phyloP scores from a whole-genome alignment of 148 eudicot species.

The Cornus suecica region DNA sequence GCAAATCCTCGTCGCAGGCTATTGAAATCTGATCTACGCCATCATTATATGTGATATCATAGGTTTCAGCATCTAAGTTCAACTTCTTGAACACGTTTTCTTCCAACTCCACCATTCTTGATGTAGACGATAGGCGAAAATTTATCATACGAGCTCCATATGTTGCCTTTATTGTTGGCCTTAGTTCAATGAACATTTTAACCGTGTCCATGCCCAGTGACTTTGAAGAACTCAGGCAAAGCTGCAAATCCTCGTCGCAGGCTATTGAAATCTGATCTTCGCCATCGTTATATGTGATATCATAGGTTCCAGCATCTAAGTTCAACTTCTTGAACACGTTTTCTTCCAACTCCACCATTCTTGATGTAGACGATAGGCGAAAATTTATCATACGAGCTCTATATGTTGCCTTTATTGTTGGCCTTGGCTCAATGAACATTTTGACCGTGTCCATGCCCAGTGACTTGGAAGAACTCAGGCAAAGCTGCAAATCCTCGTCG shows the following conservation, averaged over 20 bases:
- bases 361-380: no score
- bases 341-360: no score
- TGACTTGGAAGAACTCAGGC: not conserved
- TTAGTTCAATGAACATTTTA: not conserved
- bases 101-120: not conserved
- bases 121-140: not conserved
- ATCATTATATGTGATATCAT: not conserved
- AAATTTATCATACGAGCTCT: no score
- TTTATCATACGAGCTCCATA: not conserved
- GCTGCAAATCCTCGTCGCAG: no score
- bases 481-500: not conserved
- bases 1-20: not conserved
- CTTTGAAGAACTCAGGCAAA: no score
- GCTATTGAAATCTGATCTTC: no score
- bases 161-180: not conserved
- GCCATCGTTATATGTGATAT: no score
- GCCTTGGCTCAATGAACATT: not conserved
- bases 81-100: not conserved
- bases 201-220: not conserved
- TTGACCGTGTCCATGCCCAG: not conserved
- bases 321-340: no score
- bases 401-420: no score
- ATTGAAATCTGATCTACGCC: not conserved
- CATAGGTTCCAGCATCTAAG: not conserved
- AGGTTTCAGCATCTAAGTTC: not conserved